Conservation (phyloP, 345 rosid species). For the Boechera stricta region DNA sequence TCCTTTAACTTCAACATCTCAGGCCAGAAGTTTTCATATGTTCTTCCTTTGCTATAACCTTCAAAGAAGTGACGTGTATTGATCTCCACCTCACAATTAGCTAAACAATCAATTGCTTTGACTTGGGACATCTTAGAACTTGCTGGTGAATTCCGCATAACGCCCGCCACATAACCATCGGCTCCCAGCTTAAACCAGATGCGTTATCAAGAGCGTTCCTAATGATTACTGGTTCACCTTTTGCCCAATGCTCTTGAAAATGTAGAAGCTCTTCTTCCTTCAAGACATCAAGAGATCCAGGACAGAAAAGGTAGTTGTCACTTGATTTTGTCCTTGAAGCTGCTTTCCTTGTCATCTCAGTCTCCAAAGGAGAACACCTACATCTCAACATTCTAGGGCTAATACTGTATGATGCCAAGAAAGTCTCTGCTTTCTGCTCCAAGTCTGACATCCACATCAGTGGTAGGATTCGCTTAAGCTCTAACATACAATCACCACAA, state of each 20-base stretch:
- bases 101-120: constrained; percentile 80
- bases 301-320: constrained; percentile 72
- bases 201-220: constrained; percentile 58
- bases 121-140: constrained; percentile 65
- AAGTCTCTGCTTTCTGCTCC: constrained; percentile 48
- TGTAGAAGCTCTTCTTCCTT: constrained; percentile 50
- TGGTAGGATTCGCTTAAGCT: constrained; percentile 70
- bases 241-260: constrained; percentile 77
- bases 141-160: constrained; percentile 57
- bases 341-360: constrained; percentile 46
- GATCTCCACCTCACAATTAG: constrained; percentile 79
- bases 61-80: constrained; percentile 68
- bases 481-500: constrained; percentile 64
- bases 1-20: constrained; percentile 95
- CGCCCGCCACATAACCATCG: constrained; percentile 96
- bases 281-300: constrained; percentile 50
- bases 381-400: constrained; percentile 32
- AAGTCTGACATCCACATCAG: constrained; percentile 57
- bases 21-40: constrained; percentile 79
- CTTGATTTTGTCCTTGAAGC: constrained; percentile 63
- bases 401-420: constrained; percentile 41
- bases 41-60: constrained; percentile 82
- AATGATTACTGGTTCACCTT: constrained; percentile 85
- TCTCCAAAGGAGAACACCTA: constrained; percentile 36
- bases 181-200: constrained; percentile 92